Evolutionary conservation across 352 stramenopile genomes (phyloP), one percentile per base, ranked within the genome.

Genomic region (Phytophthora sansomeana): DNA sequence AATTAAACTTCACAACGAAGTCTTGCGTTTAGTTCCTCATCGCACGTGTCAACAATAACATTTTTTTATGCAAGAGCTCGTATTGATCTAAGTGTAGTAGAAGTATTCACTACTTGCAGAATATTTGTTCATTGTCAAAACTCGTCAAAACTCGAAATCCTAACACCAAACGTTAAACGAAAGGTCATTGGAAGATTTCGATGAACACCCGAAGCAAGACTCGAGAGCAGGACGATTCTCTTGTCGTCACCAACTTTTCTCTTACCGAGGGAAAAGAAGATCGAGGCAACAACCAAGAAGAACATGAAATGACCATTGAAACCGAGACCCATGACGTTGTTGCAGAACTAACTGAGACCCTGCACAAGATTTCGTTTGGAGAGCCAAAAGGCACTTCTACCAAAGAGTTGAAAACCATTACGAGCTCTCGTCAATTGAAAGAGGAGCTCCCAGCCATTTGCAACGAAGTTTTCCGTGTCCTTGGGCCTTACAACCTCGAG

Each of bases 401-500:
- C 10, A 38, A 56, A 0, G 21, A 33, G 14, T 19, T 67, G 9
- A 14, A 21, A 38, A 38, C 7, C 2, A 74, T 70, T 50, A 32
- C 60, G 16, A 53, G 6, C 16, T 49, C 11, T 14, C 29, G 28
- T 21, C 38, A 71, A 19, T 46, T 80, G n/a, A 32, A 69, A 32
- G 24, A 53, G 6, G 35, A 69, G 10, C 48, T 80, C 0, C 49
- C 68, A 35, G 55, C n/a, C 5, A 67, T 80, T 52, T 72, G 58
- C 54, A 82, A 77, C 59, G 55, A 73, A 54, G 71, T 82, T 29
- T 82, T 67, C 49, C 2, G 14, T 26, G 55, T 69, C 4, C 49
- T 82, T 11, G 74, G 74, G 0, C 59, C 63, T 16, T 76, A 68
- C 11, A 74, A 82, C 50, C 57, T 74, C 16, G 74, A 82, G 44